A percentile compares a stretch with the other conserved stretches of the same genome.
Conservation (phyloP, 2,329 filamentous ascomycete species). For the Lecanicillium sp. region DNA sequence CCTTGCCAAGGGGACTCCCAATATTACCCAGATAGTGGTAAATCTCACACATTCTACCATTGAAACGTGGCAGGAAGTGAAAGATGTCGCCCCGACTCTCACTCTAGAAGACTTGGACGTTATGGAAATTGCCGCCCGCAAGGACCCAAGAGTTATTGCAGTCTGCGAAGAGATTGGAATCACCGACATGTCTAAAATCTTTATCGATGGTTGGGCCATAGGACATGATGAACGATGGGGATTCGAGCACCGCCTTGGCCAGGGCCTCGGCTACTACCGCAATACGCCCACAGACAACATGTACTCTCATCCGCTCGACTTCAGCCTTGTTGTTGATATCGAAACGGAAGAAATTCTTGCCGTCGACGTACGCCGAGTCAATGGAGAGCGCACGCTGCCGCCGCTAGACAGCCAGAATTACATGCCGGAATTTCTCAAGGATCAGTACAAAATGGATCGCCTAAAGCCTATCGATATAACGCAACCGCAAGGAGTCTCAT, state of each 20-base stretch:
- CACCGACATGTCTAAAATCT: slow-evolving; percentile 74
- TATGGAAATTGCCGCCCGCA: slow-evolving; percentile 59
- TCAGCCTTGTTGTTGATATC: slow-evolving; percentile 32
- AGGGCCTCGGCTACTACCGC: slow-evolving; percentile 76
- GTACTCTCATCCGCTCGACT: slow-evolving; percentile 47
- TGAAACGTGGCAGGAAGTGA: slow-evolving; percentile 37
- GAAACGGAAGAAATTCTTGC: slow-evolving; percentile 40
- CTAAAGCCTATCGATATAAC: slow-evolving; percentile 29
- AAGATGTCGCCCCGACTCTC: slow-evolving; percentile 41
- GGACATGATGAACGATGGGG: slow-evolving; percentile 74
- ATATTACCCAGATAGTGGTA: slow-evolving; percentile 44
- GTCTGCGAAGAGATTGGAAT: slow-evolving; percentile 69
- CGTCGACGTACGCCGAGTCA: slow-evolving; percentile 30
- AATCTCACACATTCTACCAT: slow-evolving; percentile 30
- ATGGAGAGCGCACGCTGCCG: slow-evolving; percentile 38
- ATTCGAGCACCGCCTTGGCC: slow-evolving; percentile 61
- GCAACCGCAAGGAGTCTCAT: slow-evolving; percentile 31
- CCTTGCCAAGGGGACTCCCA: slow-evolving; percentile 27
- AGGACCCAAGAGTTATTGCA: slow-evolving; percentile 66
- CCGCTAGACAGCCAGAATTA: slow-evolving; percentile 29
- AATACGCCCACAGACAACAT: slow-evolving; percentile 60
- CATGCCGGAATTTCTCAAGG: slow-evolving; percentile 23
- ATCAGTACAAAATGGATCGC: slow-evolving; percentile 23
- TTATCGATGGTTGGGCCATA: slow-evolving; percentile 79
- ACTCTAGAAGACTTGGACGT: slow-evolving; percentile 75